Evolutionary conservation across 257 asterid genomes (phyloP).

Genomic region (Pogostemon cablin): DNA sequence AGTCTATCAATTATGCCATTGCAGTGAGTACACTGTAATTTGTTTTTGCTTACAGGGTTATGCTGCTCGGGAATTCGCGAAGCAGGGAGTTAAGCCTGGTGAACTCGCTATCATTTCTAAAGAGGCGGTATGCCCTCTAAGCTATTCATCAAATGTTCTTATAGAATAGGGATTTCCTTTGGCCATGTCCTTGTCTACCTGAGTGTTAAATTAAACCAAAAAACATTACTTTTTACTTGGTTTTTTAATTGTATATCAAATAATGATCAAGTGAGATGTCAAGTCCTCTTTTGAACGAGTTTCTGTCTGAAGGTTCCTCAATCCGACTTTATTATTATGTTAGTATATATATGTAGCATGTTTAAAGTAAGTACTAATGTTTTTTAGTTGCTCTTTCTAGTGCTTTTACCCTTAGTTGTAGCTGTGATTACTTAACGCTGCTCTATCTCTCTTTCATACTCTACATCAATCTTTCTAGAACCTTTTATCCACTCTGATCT

Average conservation of each 20-base stretch:
- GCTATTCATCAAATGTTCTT: neutral
- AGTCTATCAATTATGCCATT: neutral
- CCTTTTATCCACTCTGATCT: no score
- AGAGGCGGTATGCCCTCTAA: constrained; percentile 65
- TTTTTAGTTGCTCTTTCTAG: neutral
- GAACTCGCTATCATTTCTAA: constrained; percentile 82
- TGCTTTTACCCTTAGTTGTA: neutral
- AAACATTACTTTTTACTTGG: neutral
- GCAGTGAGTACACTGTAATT: neutral
- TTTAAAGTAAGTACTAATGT: neutral
- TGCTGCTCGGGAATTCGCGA: constrained; percentile 83
- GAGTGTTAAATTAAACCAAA: neutral
- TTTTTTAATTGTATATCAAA: constrained; percentile 4
- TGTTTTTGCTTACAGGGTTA: constrained; percentile 56
- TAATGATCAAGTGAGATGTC: neutral
- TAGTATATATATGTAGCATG: neutral
- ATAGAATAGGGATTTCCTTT: neutral
- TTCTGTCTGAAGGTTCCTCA: neutral
- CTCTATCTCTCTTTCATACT: neutral
- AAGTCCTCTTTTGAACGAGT: neutral
- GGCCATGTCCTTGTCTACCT: neutral
- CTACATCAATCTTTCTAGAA: neutral
- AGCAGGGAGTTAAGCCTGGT: constrained; percentile 75
- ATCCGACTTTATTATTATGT: neutral
- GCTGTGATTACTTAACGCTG: constrained; percentile 5